Evolutionary conservation across 331 rosid species (phyloP), one percentile per base, ranked within the genome.

Genomic region (Rhamnella rubrinervis): DNA sequence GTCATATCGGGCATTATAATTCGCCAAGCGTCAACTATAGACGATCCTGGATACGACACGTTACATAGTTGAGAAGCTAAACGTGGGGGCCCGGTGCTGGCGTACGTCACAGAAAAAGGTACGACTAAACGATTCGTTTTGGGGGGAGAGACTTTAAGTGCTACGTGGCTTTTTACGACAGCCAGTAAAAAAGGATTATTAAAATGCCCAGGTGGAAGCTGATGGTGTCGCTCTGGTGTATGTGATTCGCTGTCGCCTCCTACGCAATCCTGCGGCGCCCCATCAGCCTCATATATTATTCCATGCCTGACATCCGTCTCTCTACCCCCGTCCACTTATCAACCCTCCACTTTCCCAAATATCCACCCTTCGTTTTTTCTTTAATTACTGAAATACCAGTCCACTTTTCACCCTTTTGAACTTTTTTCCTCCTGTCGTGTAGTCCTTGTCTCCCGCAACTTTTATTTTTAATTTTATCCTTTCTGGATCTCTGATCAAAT

Each of bases 201-300:
- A 44, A 44, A 44, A 44, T 44, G 49, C 49, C 49, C 1, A 14
- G 4, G 14, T 44, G 49, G 49, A 44, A 11, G 49, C 49, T 44
- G 49, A 44, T 10, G 49, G 49, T 44, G 14, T 10, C 13, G 13
- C 12, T 44, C 12, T 12, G 2, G 4, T 44, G 8, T 7, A 47
- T 46, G 73, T 65, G 75, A 81, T 78, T 78, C 72, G 70, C 81
- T 68, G 79, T 72, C 74, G 55, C 66, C 61, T 21, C 38, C 67
- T 55, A 17, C 74, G 57, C 52, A 49, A 72, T 81, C 78, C 80
- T 40, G 31, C 26, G 51, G 50, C 72, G 60, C 65, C 49, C 74
- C 75, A 10, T 68, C 72, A 31, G 61, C 77, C 72, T 61, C 77
- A 53, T 40, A 8, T 81, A 4, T 17, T 16, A 6, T 1, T 59